These are phyloP conservation scores for Albatrellus sp. DNA, from an alignment of 1,284 basidiomycete genomes.

Conservation along the genomic window DNA sequence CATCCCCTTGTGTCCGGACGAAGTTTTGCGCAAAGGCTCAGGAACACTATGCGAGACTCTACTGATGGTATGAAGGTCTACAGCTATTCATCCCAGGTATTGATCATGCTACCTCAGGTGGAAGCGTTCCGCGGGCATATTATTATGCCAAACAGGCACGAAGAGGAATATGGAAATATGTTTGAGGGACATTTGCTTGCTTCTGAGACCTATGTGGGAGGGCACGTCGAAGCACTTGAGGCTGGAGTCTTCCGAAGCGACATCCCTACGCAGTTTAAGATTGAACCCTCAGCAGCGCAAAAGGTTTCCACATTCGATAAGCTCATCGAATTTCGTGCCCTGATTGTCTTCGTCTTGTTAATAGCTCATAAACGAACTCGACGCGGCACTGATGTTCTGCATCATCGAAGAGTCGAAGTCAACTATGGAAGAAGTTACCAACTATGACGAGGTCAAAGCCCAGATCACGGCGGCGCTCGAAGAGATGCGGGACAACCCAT, in stretches of 20 bases:
- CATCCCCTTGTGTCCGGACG: slow-evolving; percentile 94
- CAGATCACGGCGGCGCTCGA: slow-evolving; percentile 77
- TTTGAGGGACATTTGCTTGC: slow-evolving; percentile 94
- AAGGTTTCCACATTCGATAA: slow-evolving; percentile 36
- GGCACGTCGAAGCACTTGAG: slow-evolving; percentile 97
- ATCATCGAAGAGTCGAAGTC: slow-evolving; percentile 82
- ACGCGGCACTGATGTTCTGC: slow-evolving; percentile 83
- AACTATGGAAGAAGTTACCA: slow-evolving; percentile 77
- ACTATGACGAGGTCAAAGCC: slow-evolving; percentile 88
- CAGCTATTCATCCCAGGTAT: background rate
- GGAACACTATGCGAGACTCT: slow-evolving; percentile 97
- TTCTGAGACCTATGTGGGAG: slow-evolving; percentile 97
- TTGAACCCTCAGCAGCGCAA: slow-evolving; percentile 81
- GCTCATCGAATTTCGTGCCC: slow-evolving; percentile 2
- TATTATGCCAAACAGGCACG: slow-evolving; percentile 97
- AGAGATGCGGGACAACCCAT: slow-evolving; percentile 83
- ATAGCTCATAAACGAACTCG: slow-evolving; percentile 89
- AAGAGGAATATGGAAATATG: slow-evolving; percentile 86
- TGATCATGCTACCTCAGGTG: slow-evolving; percentile 42
- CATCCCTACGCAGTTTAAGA: slow-evolving; percentile 91
- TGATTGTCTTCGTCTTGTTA: background rate
- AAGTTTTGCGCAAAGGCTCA: slow-evolving; percentile 91
- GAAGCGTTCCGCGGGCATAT: slow-evolving; percentile 89
- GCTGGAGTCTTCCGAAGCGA: slow-evolving; percentile 98
- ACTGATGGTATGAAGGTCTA: slow-evolving; percentile 68